Evolutionary conservation across 1,139 yeast species (phyloP).

Genomic region (Entelexis paramagnoliae): DNA sequence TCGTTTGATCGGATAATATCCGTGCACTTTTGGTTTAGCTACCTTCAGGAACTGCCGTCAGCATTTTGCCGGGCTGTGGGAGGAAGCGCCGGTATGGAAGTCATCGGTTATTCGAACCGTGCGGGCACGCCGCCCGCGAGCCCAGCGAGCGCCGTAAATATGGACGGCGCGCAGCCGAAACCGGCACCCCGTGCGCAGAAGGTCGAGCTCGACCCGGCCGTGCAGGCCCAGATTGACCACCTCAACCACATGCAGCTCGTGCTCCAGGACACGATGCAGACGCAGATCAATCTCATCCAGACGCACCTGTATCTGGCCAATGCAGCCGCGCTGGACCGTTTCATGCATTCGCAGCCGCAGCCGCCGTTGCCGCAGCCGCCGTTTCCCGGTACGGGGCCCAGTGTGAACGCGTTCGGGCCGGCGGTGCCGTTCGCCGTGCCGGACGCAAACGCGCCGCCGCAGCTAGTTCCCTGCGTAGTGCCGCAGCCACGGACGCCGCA

Average conservation of each 20-base stretch:
- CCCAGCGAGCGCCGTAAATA: too few species aligned
- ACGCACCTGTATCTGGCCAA: not conserved
- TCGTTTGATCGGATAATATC: too few species aligned
- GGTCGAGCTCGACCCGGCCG: not conserved
- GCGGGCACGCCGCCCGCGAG: too few species aligned
- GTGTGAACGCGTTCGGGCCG: not conserved
- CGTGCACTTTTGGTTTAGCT: not conserved
- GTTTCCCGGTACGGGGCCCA: not conserved
- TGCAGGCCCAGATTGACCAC: not conserved
- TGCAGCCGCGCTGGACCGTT: not conserved
- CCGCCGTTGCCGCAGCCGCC: not conserved
- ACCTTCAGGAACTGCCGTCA: not conserved
- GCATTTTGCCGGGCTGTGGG: too few species aligned
- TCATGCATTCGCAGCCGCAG: not conserved
- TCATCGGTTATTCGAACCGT: too few species aligned
- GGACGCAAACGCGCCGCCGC: not conserved
- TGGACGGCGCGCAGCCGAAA: too few species aligned
- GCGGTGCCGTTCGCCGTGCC: not conserved
- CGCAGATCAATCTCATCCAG: not conserved
- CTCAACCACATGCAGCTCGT: slow-evolving; percentile 1
- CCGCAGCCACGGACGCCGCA: too few species aligned
- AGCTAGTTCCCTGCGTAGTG: not conserved
- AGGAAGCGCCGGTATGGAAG: too few species aligned
- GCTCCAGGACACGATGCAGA: not conserved
- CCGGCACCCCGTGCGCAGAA: not conserved